These are phyloP conservation scores for Sindora glabra DNA, from an alignment of 306 rosid species.

Conservation along the genomic window DNA sequence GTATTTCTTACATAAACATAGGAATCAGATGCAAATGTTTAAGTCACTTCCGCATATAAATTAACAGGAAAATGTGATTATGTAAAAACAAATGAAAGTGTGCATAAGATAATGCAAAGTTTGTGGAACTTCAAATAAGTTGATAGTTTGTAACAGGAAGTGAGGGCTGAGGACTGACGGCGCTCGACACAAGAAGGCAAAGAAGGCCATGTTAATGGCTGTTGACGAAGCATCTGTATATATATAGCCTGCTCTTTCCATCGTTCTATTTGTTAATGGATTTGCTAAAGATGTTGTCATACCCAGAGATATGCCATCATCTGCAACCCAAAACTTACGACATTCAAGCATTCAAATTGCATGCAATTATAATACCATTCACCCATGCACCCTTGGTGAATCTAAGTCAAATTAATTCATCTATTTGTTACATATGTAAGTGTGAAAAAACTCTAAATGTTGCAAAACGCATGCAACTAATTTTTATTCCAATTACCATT, in stretches of 20 bases:
- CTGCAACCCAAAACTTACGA: conserved; percentile 29
- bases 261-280: conserved; percentile 60
- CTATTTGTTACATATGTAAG: no score
- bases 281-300: conserved; percentile 65
- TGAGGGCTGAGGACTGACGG: conserved; percentile 39
- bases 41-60: conserved; percentile 9
- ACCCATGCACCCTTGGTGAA: no score
- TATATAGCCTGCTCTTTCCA: conserved; percentile 52
- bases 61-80: conserved; percentile 11
- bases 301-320: conserved; percentile 67
- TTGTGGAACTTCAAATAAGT: conserved; percentile 29
- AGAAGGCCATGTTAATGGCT: conserved; percentile 59
- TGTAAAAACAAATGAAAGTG: background rate
- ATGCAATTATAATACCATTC: no score
- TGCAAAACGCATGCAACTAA: no score
- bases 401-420: no score
- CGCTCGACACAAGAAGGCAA: conserved; percentile 55
- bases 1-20: background rate
- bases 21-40: background rate
- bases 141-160: conserved; percentile 60
- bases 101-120: background rate
- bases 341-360: background rate
- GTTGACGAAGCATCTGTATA: conserved; percentile 59
- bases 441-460: no score
- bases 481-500: no score